Evolutionary conservation across 331 rosid genomes (phyloP).

Genomic region (Acacia concinna): DNA sequence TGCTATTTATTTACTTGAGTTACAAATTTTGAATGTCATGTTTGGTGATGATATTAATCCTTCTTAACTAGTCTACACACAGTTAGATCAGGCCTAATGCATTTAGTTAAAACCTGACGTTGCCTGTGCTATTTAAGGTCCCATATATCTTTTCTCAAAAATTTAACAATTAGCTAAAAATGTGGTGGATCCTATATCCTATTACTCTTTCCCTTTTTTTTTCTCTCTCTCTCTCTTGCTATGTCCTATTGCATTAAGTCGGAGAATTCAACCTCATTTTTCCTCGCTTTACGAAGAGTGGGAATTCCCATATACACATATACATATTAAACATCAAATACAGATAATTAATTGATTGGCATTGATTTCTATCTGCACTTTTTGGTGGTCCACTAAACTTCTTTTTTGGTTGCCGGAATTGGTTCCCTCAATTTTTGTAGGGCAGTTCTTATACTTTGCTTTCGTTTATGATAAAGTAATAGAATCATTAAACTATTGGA

Average conservation of each 20-base stretch:
- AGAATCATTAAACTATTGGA: not conserved
- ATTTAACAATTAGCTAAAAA: not conserved
- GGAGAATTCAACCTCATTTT: not conserved
- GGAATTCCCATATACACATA: not conserved
- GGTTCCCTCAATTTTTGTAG: too few relatives aligned
- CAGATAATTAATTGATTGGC: not conserved
- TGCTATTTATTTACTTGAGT: not conserved
- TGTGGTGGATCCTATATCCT: not conserved
- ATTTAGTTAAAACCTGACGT: not conserved
- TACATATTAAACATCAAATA: too few relatives aligned
- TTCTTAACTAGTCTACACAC: not conserved
- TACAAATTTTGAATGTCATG: not conserved
- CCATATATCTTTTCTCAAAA: too few relatives aligned
- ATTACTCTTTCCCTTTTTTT: too few relatives aligned
- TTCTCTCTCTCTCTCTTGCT: too few relatives aligned
- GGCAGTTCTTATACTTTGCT: too few relatives aligned
- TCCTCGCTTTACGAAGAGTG: not conserved
- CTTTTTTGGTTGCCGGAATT: not conserved
- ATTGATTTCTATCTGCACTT: not conserved
- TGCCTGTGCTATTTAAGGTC: too few relatives aligned
- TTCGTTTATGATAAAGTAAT: not conserved
- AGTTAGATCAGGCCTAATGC: not conserved
- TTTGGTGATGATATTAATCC: not conserved
- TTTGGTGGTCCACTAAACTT: not conserved
- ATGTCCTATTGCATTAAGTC: not conserved